These are phyloP conservation scores for Lepidium sativum DNA, from an alignment of 345 rosid genomes.

Conservation along the genomic window DNA sequence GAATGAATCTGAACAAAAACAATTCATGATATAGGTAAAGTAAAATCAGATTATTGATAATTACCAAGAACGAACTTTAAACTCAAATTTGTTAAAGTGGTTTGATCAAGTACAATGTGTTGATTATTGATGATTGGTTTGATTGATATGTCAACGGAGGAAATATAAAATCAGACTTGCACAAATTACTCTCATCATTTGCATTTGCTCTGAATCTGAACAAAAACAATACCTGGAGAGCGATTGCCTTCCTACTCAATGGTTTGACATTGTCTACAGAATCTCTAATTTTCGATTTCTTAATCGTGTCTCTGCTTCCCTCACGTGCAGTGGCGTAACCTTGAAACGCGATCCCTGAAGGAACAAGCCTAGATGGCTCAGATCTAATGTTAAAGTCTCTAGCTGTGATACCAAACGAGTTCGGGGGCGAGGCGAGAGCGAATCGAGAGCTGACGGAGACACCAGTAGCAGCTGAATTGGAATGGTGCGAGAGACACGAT, in stretches of 20 bases:
- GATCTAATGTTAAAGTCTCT: slow-evolving; percentile 42
- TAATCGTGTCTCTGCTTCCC: background rate
- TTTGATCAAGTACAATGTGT: background rate
- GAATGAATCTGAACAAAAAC: background rate
- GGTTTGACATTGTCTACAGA: slow-evolving; percentile 50
- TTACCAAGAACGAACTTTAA: background rate
- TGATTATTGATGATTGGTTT: background rate
- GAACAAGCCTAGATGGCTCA: slow-evolving; percentile 30
- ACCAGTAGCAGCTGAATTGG: slow-evolving; percentile 10
- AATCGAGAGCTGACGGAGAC: background rate
- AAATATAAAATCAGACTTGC: background rate
- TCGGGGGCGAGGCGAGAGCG: background rate
- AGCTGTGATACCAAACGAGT: background rate
- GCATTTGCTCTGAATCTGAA: background rate
- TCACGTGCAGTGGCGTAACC: slow-evolving; percentile 19
- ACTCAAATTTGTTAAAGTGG: background rate
- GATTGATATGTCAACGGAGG: background rate
- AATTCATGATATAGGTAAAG: too few species aligned
- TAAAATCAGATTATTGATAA: too few species aligned
- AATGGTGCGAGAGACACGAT: background rate
- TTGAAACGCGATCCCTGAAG: slow-evolving; percentile 38
- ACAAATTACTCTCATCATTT: background rate
- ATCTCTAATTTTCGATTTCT: slow-evolving; percentile 33
- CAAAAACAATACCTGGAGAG: slow-evolving; percentile 50
- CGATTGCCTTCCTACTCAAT: slow-evolving; percentile 45